Percentiles rank a stretch among this genome's conserved stretches.
Evolutionary conservation across 2,329 filamentous ascomycete genomes (phyloP).

Genomic region (Calonectria henricotiae): DNA sequence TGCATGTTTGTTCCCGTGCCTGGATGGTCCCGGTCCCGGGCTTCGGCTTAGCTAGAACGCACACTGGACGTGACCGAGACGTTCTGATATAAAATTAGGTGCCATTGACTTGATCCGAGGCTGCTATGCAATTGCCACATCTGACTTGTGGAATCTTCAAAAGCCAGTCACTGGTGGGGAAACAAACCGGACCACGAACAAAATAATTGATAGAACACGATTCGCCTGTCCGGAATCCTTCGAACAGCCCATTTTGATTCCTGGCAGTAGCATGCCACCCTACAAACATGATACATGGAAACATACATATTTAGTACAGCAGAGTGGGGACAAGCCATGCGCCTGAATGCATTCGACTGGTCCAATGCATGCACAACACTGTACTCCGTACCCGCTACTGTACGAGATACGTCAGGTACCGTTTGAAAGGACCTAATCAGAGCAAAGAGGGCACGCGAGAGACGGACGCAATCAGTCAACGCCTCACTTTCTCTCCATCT

Average conservation of each 20-base stretch:
- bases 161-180: constrained; percentile 21
- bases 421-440: constrained; percentile 10
- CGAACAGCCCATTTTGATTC: constrained; percentile 35
- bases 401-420: constrained; percentile 28
- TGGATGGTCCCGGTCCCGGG: constrained; percentile 18
- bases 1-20: constrained; percentile 40
- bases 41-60: constrained; percentile 2
- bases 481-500: constrained; percentile 4
- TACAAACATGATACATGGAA: constrained; percentile 27
- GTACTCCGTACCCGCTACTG: constrained; percentile 23
- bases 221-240: constrained; percentile 10
- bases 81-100: constrained; percentile 1
- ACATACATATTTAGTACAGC: constrained; percentile 23
- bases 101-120: constrained; percentile 19
- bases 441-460: neutral
- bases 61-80: constrained; percentile 11
- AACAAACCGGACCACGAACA: neutral
- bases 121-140: neutral
- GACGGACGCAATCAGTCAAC: constrained; percentile 6
- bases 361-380: constrained; percentile 32
- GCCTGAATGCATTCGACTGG: constrained; percentile 17
- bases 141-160: neutral
- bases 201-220: constrained; percentile 34
- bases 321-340: constrained; percentile 25
- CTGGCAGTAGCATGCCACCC: constrained; percentile 34